A percentile compares a stretch with the other conserved stretches of the same genome.
Conservation (phyloP, 2,329 filamentous ascomycete genomes). For the Elsinoe batatas region DNA sequence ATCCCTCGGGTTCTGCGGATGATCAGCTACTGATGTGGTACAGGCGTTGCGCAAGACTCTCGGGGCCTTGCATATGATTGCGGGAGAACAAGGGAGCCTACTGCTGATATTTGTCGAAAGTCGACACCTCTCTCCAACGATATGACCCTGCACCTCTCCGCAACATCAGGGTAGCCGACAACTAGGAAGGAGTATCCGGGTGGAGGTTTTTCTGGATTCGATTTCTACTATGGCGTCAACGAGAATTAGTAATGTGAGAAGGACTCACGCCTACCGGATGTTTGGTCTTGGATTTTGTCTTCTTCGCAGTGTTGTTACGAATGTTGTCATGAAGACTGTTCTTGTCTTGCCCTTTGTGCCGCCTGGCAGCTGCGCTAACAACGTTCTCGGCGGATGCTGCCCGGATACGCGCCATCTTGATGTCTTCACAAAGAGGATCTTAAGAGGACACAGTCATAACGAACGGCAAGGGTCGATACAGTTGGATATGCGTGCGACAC, state of each 20-base stretch:
- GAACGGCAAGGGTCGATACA: neutral
- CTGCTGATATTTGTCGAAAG: conserved; percentile 52
- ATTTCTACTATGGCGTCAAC: neutral
- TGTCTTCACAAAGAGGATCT: neutral
- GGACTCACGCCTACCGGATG: neutral
- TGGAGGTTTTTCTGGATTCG: conserved; percentile 33
- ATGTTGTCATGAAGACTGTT: neutral
- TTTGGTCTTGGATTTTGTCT: neutral
- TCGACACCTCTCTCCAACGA: conserved; percentile 45
- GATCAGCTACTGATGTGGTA: conserved; percentile 6
- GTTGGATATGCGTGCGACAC: neutral
- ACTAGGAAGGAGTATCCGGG: conserved; percentile 53
- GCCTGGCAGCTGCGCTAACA: neutral
- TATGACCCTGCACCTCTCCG: conserved; percentile 49
- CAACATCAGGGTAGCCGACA: conserved; percentile 50
- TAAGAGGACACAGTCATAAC: neutral
- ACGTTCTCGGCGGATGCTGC: neutral
- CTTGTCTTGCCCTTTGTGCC: conserved; percentile 1
- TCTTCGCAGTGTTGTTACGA: neutral
- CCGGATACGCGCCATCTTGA: conserved; percentile 1
- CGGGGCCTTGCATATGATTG: neutral
- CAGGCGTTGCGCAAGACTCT: neutral
- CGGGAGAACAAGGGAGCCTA: conserved; percentile 15
- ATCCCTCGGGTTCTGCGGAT: conserved; percentile 18
- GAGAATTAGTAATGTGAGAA: neutral